Conservation (phyloP, 179 eudicot genomes). For the Corrigiola litoralis region DNA sequence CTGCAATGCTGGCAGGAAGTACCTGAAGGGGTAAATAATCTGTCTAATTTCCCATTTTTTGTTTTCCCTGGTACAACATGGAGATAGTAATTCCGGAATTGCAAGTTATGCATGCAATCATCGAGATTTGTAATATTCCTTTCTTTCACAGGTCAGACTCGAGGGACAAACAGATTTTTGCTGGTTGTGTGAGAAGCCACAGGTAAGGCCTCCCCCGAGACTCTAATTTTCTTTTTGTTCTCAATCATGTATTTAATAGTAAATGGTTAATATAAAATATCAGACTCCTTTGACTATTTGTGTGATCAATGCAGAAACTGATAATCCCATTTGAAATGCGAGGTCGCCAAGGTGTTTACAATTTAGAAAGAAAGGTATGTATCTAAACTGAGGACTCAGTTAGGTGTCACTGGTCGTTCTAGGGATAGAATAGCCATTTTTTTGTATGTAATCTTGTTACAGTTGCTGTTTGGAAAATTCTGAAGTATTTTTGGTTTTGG, state of each 20-base stretch:
- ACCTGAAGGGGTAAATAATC: conserved; percentile 70
- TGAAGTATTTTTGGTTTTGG: background rate
- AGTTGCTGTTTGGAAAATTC: conserved; percentile 42
- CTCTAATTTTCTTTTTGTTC: background rate
- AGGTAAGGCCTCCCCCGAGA: conserved; percentile 31
- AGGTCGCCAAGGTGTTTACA: conserved; percentile 82
- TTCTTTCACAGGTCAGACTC: conserved; percentile 56
- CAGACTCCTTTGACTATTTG: background rate
- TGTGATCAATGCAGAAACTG: conserved; percentile 51
- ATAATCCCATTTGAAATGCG: conserved; percentile 90
- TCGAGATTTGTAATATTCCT: background rate
- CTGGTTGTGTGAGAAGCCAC: conserved; percentile 88
- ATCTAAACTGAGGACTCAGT: background rate
- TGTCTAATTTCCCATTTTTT: background rate
- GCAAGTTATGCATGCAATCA: background rate
- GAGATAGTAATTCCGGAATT: background rate
- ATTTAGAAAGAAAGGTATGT: conserved; percentile 77
- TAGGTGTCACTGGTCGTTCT: background rate
- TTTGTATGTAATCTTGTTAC: conserved; percentile 28
- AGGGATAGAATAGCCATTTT: conserved; percentile 34
- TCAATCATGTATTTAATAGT: background rate
- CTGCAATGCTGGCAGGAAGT: conserved; percentile 68
- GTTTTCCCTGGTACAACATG: background rate
- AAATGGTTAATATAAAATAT: background rate
- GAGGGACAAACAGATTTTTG: conserved; percentile 72